A percentile compares a stretch with the other conserved stretches of the same genome.
phyloP scores from a whole-genome alignment of 768 basidiomycete genomes.

The Trametes meyenii region DNA sequence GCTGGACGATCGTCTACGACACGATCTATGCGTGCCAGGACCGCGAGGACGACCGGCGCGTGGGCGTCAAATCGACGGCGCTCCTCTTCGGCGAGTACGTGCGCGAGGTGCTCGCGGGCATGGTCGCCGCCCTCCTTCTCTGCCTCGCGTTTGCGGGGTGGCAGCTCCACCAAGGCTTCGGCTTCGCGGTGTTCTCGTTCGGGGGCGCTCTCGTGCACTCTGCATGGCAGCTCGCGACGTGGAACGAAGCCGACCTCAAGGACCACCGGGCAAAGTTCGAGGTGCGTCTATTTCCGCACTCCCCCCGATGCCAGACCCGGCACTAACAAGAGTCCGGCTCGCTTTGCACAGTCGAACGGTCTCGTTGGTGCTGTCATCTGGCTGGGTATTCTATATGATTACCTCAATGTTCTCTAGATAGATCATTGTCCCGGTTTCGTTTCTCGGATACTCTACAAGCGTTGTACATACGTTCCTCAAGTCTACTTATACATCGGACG shows the following conservation, averaged over 20 bases:
- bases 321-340: background rate
- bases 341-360: conserved; percentile 23
- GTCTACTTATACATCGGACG: too few relatives aligned
- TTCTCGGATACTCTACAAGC: too few relatives aligned
- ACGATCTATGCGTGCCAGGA: conserved; percentile 84
- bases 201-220: conserved; percentile 49
- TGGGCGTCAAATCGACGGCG: conserved; percentile 78
- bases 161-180: conserved; percentile 52
- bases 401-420: background rate
- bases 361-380: conserved; percentile 16
- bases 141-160: conserved; percentile 56
- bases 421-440: too few relatives aligned
- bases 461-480: too few relatives aligned
- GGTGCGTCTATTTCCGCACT: conserved; percentile 12
- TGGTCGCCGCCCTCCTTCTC: conserved; percentile 54
- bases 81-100: conserved; percentile 68
- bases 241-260: conserved; percentile 44
- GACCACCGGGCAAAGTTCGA: conserved; percentile 51
- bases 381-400: conserved; percentile 18
- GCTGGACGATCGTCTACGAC: conserved; percentile 55
- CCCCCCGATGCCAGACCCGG: background rate
- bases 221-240: conserved; percentile 49
- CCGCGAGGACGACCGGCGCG: conserved; percentile 69
- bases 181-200: conserved; percentile 49
- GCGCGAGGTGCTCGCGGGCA: conserved; percentile 54